Evolutionary conservation across 768 basidiomycete species (phyloP).

Genomic region (Saitozyma sp.): DNA sequence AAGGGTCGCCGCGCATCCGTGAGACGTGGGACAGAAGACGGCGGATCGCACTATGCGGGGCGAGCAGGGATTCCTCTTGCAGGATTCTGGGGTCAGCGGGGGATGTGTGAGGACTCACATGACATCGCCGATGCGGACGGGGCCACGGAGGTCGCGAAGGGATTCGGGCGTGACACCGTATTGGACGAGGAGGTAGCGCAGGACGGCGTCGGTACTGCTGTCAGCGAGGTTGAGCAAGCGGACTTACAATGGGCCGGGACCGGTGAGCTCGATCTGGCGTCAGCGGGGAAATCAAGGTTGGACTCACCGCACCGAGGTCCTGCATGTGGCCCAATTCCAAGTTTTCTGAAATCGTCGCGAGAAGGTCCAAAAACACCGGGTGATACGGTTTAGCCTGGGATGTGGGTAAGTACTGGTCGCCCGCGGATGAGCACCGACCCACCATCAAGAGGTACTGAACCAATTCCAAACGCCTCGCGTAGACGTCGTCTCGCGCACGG

Average conservation of each 20-base stretch:
- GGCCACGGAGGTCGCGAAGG: conserved; percentile 11
- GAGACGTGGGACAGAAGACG: no score
- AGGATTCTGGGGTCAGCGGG: not conserved
- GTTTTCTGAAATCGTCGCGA: conserved; percentile 15
- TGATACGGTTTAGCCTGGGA: conserved; percentile 26
- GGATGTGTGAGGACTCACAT: conserved; percentile 14
- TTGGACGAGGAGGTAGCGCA: conserved; percentile 26
- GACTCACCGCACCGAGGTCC: not conserved
- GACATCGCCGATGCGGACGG: conserved; percentile 25
- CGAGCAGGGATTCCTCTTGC: not conserved
- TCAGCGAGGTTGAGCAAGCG: not conserved
- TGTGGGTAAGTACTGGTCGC: not conserved
- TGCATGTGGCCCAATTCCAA: not conserved
- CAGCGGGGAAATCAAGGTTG: not conserved
- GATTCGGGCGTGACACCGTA: conserved; percentile 24
- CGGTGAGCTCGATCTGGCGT: conserved; percentile 24
- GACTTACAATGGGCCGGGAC: conserved; percentile 33
- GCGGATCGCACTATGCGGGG: not conserved
- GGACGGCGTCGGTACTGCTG: conserved; percentile 29
- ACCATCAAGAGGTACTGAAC: conserved; percentile 21
- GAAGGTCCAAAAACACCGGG: conserved; percentile 23
- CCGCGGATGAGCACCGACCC: no score
- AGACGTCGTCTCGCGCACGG: conserved; percentile 1
- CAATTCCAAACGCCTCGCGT: conserved; percentile 11
- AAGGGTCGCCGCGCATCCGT: not conserved